Evolutionary conservation across 352 stramenopile species (phyloP).

Genomic region (Globisporangium polare): DNA sequence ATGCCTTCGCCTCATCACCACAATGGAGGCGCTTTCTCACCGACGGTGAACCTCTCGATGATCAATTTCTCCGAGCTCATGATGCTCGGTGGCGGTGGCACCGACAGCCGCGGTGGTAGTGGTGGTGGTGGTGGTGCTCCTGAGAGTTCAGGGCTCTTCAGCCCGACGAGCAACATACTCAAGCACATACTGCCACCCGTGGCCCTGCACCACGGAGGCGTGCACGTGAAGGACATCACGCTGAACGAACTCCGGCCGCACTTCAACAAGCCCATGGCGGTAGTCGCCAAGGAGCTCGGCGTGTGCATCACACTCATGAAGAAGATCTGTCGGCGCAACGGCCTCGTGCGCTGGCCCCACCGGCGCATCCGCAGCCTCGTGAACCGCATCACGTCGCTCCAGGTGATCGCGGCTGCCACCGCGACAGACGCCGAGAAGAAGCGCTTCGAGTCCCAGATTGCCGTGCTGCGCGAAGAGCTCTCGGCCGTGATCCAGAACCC

Average conservation of each 20-base stretch:
- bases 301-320: constrained; percentile 88
- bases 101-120: too few relatives aligned
- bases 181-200: constrained; percentile 46
- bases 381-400: constrained; percentile 75
- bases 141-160: constrained; percentile 33
- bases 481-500: constrained; percentile 80
- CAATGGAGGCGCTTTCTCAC: constrained; percentile 12
- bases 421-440: constrained; percentile 47
- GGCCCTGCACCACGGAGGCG: constrained; percentile 14
- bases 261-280: constrained; percentile 84
- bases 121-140: neutral
- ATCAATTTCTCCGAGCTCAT: constrained; percentile 45
- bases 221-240: constrained; percentile 73
- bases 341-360: constrained; percentile 78
- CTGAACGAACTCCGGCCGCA: constrained; percentile 77
- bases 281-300: constrained; percentile 76
- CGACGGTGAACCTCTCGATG: constrained; percentile 18
- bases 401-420: constrained; percentile 53
- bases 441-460: constrained; percentile 63
- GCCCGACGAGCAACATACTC: constrained; percentile 28
- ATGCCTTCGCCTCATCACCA: neutral
- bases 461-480: constrained; percentile 55
- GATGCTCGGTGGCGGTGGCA: constrained; percentile 21
- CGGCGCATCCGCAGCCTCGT: constrained; percentile 76
- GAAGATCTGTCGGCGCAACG: constrained; percentile 84